Evolutionary conservation across 768 basidiomycete species (phyloP).

Genomic region (Boletellus sp.): DNA sequence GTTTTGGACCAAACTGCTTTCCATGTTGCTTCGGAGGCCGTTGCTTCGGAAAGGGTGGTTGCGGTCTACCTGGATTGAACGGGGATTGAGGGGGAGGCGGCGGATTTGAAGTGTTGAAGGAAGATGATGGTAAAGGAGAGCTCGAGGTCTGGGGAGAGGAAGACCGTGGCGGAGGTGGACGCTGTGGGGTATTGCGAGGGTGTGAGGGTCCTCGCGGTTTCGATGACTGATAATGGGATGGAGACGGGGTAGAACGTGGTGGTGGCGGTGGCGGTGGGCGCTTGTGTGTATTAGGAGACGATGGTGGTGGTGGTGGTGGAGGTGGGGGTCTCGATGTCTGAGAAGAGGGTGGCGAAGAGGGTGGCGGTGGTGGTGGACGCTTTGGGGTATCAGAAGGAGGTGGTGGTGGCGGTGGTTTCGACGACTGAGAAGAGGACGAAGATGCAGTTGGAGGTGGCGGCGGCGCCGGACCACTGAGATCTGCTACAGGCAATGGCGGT

Average conservation of each 20-base stretch:
- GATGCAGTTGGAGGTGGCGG: slow-evolving; percentile 20
- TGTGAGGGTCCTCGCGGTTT: too few species aligned
- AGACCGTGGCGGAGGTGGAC: not conserved
- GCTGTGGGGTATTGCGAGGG: too few species aligned
- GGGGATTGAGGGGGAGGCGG: not conserved
- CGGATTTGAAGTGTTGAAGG: slow-evolving; percentile 1
- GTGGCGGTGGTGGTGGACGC: not conserved
- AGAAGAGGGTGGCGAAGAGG: slow-evolving; percentile 15
- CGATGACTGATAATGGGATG: too few species aligned
- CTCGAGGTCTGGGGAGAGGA: slow-evolving; percentile 17
- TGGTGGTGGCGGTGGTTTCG: slow-evolving; percentile 13
- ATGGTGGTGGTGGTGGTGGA: not conserved
- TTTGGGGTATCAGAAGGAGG: slow-evolving; percentile 13
- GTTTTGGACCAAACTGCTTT: not conserved
- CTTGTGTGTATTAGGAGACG: not conserved
- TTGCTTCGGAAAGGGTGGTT: slow-evolving; percentile 5
- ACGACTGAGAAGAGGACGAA: slow-evolving; percentile 17
- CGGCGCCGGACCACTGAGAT: slow-evolving; percentile 17
- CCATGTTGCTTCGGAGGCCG: slow-evolving; percentile 1
- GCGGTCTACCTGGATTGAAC: slow-evolving; percentile 6
- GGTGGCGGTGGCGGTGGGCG: slow-evolving; percentile 21
- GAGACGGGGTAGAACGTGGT: slow-evolving; percentile 8
- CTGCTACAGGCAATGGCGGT: slow-evolving; percentile 16
- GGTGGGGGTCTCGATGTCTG: not conserved
- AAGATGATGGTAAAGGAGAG: slow-evolving; percentile 15